Evolutionary conservation across 192 early-diverging fungal genomes (phyloP).

Genomic region (Coemansia sp.): DNA sequence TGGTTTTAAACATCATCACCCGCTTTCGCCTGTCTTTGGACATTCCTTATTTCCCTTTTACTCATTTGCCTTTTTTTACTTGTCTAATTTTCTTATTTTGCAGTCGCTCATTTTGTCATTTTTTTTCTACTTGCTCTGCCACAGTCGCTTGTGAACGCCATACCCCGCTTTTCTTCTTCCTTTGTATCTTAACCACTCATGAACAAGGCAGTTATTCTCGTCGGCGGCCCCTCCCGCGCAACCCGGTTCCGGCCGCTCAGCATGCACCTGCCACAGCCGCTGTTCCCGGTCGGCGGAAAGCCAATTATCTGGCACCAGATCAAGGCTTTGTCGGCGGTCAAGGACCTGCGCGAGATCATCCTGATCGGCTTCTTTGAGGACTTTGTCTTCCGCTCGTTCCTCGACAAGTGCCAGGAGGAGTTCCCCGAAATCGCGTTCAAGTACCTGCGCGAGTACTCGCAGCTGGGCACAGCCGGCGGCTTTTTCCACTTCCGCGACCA

Average conservation of each 20-base stretch:
- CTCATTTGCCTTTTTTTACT: not conserved
- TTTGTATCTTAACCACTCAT: constrained; percentile 7
- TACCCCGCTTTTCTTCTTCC: not conserved
- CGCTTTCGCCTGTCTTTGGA: not conserved
- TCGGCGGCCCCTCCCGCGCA: constrained; percentile 95
- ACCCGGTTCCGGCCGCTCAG: constrained; percentile 97
- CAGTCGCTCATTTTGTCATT: not conserved
- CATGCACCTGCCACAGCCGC: constrained; percentile 93
- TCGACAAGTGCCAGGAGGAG: constrained; percentile 81
- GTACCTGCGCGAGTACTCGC: constrained; percentile 96
- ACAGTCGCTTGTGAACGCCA: too few species aligned
- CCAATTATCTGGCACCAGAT: constrained; percentile 98
- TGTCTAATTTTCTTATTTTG: not conserved
- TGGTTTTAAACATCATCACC: not conserved
- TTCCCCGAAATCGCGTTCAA: constrained; percentile 84
- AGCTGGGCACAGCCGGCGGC: constrained; percentile 94
- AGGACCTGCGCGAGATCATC: constrained; percentile 88
- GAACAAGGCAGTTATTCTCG: constrained; percentile 91
- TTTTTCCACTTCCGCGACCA: constrained; percentile 99
- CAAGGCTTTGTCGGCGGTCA: constrained; percentile 81
- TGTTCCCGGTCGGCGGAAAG: constrained; percentile 95
- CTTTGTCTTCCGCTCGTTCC: constrained; percentile 83
- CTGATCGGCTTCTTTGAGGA: constrained; percentile 98
- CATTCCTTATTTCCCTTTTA: not conserved
- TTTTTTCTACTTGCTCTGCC: not conserved